Evolutionary conservation across 176 grass and related monocot species (phyloP).

Genomic region (Triticum aestivum): DNA sequence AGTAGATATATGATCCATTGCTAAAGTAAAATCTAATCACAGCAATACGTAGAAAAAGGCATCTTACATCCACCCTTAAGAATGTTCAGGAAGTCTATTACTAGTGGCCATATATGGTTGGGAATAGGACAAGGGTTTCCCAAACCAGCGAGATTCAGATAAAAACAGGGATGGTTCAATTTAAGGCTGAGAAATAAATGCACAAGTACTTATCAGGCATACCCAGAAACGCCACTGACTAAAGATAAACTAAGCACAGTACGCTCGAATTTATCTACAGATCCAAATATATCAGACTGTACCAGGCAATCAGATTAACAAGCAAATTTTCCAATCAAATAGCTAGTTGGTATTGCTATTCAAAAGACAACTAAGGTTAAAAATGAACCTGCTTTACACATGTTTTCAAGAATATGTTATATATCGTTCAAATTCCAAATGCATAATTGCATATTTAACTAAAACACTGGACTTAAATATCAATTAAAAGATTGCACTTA

Average conservation of each 20-base stretch:
- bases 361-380: background rate
- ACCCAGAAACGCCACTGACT: background rate
- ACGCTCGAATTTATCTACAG: background rate
- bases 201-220: conserved; percentile 7
- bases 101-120: conserved; percentile 1
- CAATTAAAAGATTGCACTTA: conserved; percentile 46
- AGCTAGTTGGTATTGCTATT: conserved; percentile 2
- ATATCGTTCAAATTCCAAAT: background rate
- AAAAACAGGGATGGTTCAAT: background rate
- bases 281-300: conserved; percentile 1
- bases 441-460: conserved; percentile 6
- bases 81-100: background rate
- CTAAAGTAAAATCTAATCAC: background rate
- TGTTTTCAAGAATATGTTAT: conserved; percentile 6
- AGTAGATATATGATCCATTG: background rate
- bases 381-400: conserved; percentile 12
- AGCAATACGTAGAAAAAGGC: conserved; percentile 21
- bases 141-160: background rate
- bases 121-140: background rate
- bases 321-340: background rate
- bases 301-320: background rate
- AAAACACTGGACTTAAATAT: conserved; percentile 9
- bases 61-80: background rate
- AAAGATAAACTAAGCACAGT: background rate
- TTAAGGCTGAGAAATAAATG: background rate